Conservation (phyloP, 2,329 filamentous ascomycete genomes). For the Colletotrichum magnum region DNA sequence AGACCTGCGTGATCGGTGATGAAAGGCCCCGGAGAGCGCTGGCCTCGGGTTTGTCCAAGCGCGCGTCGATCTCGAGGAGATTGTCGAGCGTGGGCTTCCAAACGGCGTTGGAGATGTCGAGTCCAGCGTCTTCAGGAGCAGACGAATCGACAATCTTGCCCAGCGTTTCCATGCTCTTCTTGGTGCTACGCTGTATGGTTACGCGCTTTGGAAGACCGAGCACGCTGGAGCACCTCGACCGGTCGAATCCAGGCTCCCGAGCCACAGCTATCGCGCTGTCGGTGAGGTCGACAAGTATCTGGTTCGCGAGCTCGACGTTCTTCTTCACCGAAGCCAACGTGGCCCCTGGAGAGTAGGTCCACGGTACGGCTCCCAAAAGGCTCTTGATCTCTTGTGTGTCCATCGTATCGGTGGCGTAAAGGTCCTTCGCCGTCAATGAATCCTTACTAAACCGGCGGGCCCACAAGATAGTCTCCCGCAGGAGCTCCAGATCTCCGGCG, state of each 20-base stretch:
- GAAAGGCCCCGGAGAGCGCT: slow-evolving; percentile 27
- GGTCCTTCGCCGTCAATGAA: slow-evolving; percentile 12
- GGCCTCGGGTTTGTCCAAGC: background rate
- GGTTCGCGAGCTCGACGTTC: slow-evolving; percentile 16
- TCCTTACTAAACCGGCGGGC: slow-evolving; percentile 50
- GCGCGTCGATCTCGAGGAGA: slow-evolving; percentile 46
- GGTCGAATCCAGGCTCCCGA: slow-evolving; percentile 33
- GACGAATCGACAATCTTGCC: background rate
- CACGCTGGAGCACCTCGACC: slow-evolving; percentile 5
- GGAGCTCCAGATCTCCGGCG: slow-evolving; percentile 42
- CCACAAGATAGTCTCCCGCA: slow-evolving; percentile 47
- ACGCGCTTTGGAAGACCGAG: slow-evolving; percentile 24
- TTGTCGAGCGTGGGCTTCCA: slow-evolving; percentile 50
- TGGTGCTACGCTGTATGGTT: slow-evolving; percentile 12
- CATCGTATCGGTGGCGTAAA: slow-evolving; percentile 41
- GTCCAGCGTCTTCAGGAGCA: background rate
- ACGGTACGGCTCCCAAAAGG: slow-evolving; percentile 26
- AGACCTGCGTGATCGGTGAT: slow-evolving; percentile 30
- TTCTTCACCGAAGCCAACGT: background rate
- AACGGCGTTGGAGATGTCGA: slow-evolving; percentile 37
- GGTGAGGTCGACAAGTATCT: slow-evolving; percentile 34
- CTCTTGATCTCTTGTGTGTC: slow-evolving; percentile 41
- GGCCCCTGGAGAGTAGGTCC: background rate
- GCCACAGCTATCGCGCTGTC: slow-evolving; percentile 29
- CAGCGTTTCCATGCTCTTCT: slow-evolving; percentile 14